Base-by-base conservation (phyloP, 2,329 filamentous ascomycete species). In the Diaporthe sp. region DNA sequence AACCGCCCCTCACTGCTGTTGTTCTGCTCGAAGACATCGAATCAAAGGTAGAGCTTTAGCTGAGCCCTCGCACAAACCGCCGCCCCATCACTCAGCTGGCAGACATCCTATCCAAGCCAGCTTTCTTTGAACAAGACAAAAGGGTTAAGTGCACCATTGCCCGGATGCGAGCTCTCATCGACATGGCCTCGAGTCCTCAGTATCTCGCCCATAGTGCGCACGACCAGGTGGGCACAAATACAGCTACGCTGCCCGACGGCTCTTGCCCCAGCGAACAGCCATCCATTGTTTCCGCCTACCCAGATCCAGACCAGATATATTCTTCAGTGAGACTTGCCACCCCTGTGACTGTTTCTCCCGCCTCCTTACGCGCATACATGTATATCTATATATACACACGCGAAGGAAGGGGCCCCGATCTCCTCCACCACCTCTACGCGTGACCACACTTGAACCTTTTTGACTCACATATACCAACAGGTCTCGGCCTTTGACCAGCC, bases 401-500 rank as follows among this genome's bases (percentile, higher is more conserved):
- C 50, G 70, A 33, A 54, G 57, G 57, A 33, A 54, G 9, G 19
- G 35, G 42, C 30, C 57, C 33, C 57, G 55, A 58, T 40, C 19
- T 77, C 77, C 5, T 57, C 76, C 40, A 57, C 60, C 42, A 72
- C 67, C 25, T 66, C 25, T 47, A 64, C 50, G 38, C 71, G 22
- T 35, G 60, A 40, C 42, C 30, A 17, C 66, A 67, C 69, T 22
- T 35, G 28, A 19, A 61, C 19, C 13, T 57, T 57, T 28, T 47
- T 61, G 22, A 69, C 69, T 71, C 58, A 75, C 73, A 17, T 58
- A 52, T 40, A 60, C 78, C 78, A 64, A 74, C 77, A 83, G 78
- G 80, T 83, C n/a, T 81, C 83, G 54, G 81, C 82, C 22, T 85
- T 84, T 79, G 83, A 81, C 80, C 80, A 82, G 70, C 83, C 83